Conservation (phyloP, 352 stramenopile species). For the Globisporangium emineosum region DNA sequence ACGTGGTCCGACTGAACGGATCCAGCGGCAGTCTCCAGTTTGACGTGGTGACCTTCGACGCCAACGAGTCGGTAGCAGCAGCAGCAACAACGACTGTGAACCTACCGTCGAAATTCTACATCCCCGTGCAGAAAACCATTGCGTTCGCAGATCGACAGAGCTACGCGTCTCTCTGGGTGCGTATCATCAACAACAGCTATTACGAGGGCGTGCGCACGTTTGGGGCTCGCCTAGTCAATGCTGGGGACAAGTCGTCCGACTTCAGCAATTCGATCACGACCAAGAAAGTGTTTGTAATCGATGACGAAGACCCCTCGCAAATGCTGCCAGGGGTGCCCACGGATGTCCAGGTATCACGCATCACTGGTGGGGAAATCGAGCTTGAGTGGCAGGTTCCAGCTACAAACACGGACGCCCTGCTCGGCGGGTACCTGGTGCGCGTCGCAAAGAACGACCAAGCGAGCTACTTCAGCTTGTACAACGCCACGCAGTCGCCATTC, state of each 20-base stretch:
- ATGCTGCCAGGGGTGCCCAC: slow-evolving; percentile 22
- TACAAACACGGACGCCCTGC: not conserved
- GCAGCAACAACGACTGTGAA: too few species aligned
- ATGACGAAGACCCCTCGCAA: slow-evolving; percentile 42
- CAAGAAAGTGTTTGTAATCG: slow-evolving; percentile 31
- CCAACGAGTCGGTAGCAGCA: slow-evolving; percentile 11
- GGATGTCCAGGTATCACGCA: slow-evolving; percentile 11
- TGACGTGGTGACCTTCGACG: slow-evolving; percentile 49
- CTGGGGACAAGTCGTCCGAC: not conserved
- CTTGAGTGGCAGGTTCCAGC: slow-evolving; percentile 26
- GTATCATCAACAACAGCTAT: slow-evolving; percentile 43
- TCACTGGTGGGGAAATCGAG: slow-evolving; percentile 50
- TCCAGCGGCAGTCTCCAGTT: slow-evolving; percentile 34
- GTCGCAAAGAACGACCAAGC: slow-evolving; percentile 15
- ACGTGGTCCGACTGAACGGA: slow-evolving; percentile 52
- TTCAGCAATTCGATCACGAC: slow-evolving; percentile 21
- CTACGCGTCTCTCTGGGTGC: slow-evolving; percentile 31
- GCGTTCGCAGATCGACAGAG: slow-evolving; percentile 36
- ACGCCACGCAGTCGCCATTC: slow-evolving; percentile 31
- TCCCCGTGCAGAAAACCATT: slow-evolving; percentile 24
- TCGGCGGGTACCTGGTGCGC: slow-evolving; percentile 38
- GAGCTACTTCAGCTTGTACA: slow-evolving; percentile 39
- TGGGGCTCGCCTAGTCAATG: slow-evolving; percentile 33
- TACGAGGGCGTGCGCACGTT: slow-evolving; percentile 33
- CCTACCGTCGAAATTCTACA: slow-evolving; percentile 30